phyloP scores from a whole-genome alignment of 2,329 filamentous ascomycete genomes.

The Fusarium caatingaense region DNA sequence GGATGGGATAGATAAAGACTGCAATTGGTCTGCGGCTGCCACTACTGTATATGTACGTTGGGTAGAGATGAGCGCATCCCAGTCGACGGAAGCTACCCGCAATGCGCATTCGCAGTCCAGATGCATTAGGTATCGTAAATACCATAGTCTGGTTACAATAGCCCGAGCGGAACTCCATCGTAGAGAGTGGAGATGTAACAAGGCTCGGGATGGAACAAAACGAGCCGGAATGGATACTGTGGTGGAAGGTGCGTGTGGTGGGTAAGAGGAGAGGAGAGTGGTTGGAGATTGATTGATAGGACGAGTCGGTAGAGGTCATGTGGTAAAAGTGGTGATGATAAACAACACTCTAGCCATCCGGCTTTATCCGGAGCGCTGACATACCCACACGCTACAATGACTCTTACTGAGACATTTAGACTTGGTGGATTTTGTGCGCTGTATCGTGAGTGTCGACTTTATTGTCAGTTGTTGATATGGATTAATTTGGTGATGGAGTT shows the following conservation, averaged over 20 bases:
- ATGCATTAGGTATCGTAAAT: neutral
- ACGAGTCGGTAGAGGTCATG: constrained; percentile 36
- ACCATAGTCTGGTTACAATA: constrained; percentile 4
- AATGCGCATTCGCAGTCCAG: neutral
- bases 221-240: constrained; percentile 19
- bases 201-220: constrained; percentile 37
- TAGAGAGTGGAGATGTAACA: constrained; percentile 34
- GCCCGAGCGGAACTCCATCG: constrained; percentile 31
- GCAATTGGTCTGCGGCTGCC: constrained; percentile 30
- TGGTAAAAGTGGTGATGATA: constrained; percentile 41
- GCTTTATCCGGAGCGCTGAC: constrained; percentile 31
- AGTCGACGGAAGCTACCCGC: constrained; percentile 27
- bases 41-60: constrained; percentile 13
- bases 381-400: constrained; percentile 1
- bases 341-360: constrained; percentile 25
- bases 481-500: constrained; percentile 29
- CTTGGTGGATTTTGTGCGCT: neutral
- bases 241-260: constrained; percentile 23
- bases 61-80: constrained; percentile 16
- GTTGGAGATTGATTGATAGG: constrained; percentile 19
- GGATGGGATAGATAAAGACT: constrained; percentile 9
- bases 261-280: constrained; percentile 7
- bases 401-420: constrained; percentile 9
- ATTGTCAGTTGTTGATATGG: constrained; percentile 4
- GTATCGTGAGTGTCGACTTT: neutral